A percentile compares a stretch with the other conserved stretches of the same genome.
Evolutionary conservation across 805 yeast species (phyloP).

Genomic region (Starmerella floricola): DNA sequence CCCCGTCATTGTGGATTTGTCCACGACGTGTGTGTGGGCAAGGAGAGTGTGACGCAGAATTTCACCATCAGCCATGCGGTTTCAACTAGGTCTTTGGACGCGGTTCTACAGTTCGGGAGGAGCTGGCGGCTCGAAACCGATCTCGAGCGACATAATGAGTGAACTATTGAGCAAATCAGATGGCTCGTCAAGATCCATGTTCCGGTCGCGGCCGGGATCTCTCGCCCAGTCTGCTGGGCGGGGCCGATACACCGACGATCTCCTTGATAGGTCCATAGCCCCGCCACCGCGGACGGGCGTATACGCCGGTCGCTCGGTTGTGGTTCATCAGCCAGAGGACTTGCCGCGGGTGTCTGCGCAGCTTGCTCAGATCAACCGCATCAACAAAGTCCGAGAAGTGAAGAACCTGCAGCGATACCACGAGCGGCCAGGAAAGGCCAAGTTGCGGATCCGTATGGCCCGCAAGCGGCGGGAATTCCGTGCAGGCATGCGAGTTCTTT

Average conservation of each 20-base stretch:
- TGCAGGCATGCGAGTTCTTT: constrained; percentile 27
- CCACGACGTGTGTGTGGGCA: not conserved
- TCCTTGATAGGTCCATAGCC: constrained; percentile 1
- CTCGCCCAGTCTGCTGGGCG: constrained; percentile 2
- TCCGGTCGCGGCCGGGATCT: constrained; percentile 1
- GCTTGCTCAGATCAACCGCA: constrained; percentile 23
- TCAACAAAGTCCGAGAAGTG: constrained; percentile 25
- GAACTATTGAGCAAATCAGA: not conserved
- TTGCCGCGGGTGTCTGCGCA: constrained; percentile 23
- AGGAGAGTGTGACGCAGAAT: no score
- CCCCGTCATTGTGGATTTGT: no score
- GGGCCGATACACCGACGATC: not conserved
- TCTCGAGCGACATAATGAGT: not conserved
- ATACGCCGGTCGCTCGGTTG: constrained; percentile 27
- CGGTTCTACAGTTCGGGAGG: constrained; percentile 1
- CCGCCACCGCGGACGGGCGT: constrained; percentile 27
- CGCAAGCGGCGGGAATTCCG: constrained; percentile 27
- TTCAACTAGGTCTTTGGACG: not conserved
- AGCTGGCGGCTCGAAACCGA: not conserved
- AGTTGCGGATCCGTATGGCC: constrained; percentile 25
- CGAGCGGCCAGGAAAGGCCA: constrained; percentile 29
- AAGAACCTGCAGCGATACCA: constrained; percentile 25
- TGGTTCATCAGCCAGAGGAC: constrained; percentile 21
- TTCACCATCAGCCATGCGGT: not conserved
- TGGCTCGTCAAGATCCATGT: not conserved